Evolutionary conservation across 129 eudicot species (phyloP), one percentile per base, ranked within the genome.

Genomic region (carrot (Daucus carota)): DNA sequence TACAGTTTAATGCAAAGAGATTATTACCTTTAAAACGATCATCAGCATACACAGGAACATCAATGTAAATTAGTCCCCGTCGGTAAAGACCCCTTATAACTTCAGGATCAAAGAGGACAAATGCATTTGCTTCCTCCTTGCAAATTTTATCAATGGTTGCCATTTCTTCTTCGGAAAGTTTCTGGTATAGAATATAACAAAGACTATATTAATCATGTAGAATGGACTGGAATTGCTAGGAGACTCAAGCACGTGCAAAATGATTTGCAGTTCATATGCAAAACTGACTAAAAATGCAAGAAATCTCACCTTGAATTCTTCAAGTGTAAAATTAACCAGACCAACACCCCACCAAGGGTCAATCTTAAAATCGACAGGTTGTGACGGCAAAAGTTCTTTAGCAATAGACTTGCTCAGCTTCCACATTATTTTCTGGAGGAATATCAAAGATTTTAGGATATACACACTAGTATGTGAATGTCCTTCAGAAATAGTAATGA

Each of bases 271-370:
- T 42, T 52, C 29, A 11, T 11, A 71, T 33, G 34, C 69, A 43
- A 24, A 74, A 42, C 24, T 72, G n/a, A 65, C 34, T 70, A 34
- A 3, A 70, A 24, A 38, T 22, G 63, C 81, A 73, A 73, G 47
- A 76, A 46, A 76, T 52, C 80, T 87, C 75, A 89, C 99, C 97
- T 95, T 95, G 75, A 95, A 95, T 85, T 95, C 99, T 81, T 95
- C 99, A 70, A 91, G 69, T 32, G 99, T 91, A 75, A 95, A 95
- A 83, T 95, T 95, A 81, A 95, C 99, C 24, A 95, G 90, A 83
- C 96, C 92, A 80, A 91, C 92, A 66, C 95, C 99, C 99, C 99
- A 95, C 99, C 97, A 95, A 70, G 97, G 97, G 80, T 95, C 99
- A 67, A 91, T 91, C 17, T 80, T 67, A 40, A 89, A 79, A 75